A percentile compares a stretch with the other conserved stretches of the same genome.
Conservation (phyloP, 495 filamentous ascomycete genomes). For the Neurospora tetrasperma region DNA sequence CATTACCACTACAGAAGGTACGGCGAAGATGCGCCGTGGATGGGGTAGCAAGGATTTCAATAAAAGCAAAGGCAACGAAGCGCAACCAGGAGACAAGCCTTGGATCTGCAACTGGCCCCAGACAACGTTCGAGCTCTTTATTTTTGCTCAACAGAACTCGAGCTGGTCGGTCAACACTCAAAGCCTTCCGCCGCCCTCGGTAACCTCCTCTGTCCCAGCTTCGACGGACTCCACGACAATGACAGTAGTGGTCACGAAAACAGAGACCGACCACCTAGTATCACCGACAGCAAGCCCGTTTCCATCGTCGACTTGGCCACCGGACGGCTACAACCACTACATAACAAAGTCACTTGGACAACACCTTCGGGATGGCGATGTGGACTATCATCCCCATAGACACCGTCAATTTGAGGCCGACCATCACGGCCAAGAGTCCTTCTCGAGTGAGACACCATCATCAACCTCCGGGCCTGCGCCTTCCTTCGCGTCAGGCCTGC, state of each 20-base stretch:
- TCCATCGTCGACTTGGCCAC: neutral
- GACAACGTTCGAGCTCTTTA: constrained; percentile 69
- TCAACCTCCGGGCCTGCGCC: constrained; percentile 5
- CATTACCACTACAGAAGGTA: constrained; percentile 4
- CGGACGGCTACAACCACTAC: neutral
- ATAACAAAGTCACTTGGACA: neutral
- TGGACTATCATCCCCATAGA: neutral
- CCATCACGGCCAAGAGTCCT: neutral
- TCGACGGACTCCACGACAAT: neutral
- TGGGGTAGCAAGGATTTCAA: constrained; percentile 17
- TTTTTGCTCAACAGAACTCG: constrained; percentile 59
- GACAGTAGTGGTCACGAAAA: neutral
- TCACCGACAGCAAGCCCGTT: neutral
- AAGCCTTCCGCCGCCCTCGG: neutral
- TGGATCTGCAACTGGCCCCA: constrained; percentile 89
- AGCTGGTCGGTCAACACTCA: constrained; percentile 17
- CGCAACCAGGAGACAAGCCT: constrained; percentile 52
- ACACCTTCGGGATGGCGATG: neutral
- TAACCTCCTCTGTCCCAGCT: neutral
- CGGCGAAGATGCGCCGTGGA: constrained; percentile 11
- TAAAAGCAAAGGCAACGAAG: constrained; percentile 36
- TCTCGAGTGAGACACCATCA: constrained; percentile 1
- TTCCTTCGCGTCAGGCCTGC: constrained; percentile 6
- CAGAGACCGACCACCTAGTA: neutral
- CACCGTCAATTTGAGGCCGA: constrained; percentile 4